These are phyloP conservation scores for Mycena rosella DNA, from an alignment of 768 basidiomycete species.

Conservation along the genomic window DNA sequence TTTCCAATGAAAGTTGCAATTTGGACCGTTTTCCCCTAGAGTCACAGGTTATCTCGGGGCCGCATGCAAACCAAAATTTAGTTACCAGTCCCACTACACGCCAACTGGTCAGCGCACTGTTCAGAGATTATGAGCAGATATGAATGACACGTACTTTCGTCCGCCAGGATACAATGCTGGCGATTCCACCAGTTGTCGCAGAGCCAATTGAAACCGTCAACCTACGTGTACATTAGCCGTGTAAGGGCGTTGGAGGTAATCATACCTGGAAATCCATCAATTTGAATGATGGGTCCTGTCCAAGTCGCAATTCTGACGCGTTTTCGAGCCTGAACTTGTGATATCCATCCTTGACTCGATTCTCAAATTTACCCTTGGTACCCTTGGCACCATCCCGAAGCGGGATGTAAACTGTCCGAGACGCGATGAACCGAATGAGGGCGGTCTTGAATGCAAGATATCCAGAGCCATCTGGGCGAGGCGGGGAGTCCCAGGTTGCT, in stretches of 20 bases:
- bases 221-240: conserved; percentile 50
- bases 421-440: conserved; percentile 73
- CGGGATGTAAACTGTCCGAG: conserved; percentile 68
- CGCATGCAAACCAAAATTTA: neutral
- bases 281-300: conserved; percentile 70
- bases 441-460: conserved; percentile 78
- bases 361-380: conserved; percentile 56
- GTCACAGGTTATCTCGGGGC: conserved; percentile 22
- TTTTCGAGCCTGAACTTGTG: conserved; percentile 61
- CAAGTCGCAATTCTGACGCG: conserved; percentile 72
- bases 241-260: conserved; percentile 30
- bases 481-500: conserved; percentile 97
- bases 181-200: conserved; percentile 90
- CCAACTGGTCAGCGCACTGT: too few species aligned
- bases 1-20: conserved; percentile 87
- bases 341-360: conserved; percentile 69
- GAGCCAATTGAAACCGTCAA: conserved; percentile 88
- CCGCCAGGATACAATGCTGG: conserved; percentile 91
- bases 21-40: conserved; percentile 93
- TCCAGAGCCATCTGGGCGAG: conserved; percentile 65
- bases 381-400: conserved; percentile 56
- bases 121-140: too few species aligned
- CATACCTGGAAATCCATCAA: conserved; percentile 91
- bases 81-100: too few species aligned
- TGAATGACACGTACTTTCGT: too few species aligned